Evolutionary conservation across 1,139 yeast species (phyloP), one percentile per base, ranked within the genome.

Genomic region (Lodderomyces oxycetoniae): DNA sequence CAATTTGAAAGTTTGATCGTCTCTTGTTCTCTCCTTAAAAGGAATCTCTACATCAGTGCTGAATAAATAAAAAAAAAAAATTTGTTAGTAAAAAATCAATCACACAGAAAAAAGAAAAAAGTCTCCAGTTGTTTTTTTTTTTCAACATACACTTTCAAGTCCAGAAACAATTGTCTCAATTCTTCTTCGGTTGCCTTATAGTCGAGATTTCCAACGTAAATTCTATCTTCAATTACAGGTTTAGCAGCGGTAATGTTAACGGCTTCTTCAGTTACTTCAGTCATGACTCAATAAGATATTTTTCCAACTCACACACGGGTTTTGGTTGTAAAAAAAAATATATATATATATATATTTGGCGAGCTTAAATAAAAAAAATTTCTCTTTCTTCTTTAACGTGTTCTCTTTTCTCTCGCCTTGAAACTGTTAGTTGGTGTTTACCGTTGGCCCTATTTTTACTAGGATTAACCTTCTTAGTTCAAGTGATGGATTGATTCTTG

Each of bases 171-270:
- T 15, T 59, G 64, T 33, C 52, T 55, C 37, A 77, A 60, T 33
- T 75, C 80, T 2, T 63, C 70, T 48, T 75, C 81, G 17, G 73
- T 68, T 24, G 79, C 70, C 25, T 61, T 52, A 50, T 61, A 74
- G 47, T 70, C 69, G 39, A 77, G 67, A 48, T 77, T 76, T 37
- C 75, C 72, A 38, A 77, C 61, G 47, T 71, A 71, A 43, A 67
- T 56, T 62, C 73, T 66, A 31, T 63, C 67, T 49, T 61, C 68
- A 49, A 65, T 61, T 32, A 57, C 48, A 35, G 57, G 56, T 43
- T 60, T 59, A 16, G 43, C 35, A 11, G 42, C 32, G 16, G 43
- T 36, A 12, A 41, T 32, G 36, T 40, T 41, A 25, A 45, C 33
- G n/a, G n/a, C n/a, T 36, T 40, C 43, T 44, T 52, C 56, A 37